These are phyloP conservation scores for Penicillium herquei DNA, from an alignment of 495 filamentous ascomycete species.

Conservation along the genomic window DNA sequence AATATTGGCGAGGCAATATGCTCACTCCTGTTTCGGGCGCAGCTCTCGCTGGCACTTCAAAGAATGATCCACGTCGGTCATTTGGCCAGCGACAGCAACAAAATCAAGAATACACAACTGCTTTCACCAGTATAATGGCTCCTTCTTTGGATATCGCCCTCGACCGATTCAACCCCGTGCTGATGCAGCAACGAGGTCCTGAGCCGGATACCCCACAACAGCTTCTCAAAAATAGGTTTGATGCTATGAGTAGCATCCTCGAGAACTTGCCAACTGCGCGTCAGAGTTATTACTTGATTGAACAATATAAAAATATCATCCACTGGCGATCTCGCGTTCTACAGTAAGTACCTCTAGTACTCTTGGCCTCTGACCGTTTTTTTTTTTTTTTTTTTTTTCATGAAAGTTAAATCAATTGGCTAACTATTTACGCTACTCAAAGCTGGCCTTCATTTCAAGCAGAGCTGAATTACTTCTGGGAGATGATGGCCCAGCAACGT, in stretches of 20 bases:
- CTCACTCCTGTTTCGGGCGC: background rate
- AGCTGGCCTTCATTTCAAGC: slow-evolving; percentile 2
- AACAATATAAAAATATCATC: slow-evolving; percentile 1
- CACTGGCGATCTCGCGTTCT: slow-evolving; percentile 1
- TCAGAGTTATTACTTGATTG: slow-evolving; percentile 1
- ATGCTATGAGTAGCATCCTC: background rate
- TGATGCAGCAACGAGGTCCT: background rate
- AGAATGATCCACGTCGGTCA: background rate
- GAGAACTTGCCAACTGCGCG: background rate
- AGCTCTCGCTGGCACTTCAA: background rate
- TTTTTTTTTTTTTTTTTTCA: no score
- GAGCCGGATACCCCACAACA: background rate
- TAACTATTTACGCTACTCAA: background rate
- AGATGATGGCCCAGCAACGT: background rate
- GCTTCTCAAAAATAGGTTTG: background rate
- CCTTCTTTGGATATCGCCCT: background rate
- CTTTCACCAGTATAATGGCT: background rate
- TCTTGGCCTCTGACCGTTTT: background rate
- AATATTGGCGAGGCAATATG: slow-evolving; percentile 3
- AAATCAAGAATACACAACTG: background rate
- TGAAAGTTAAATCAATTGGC: background rate
- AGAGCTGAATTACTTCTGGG: slow-evolving; percentile 4
- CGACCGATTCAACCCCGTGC: background rate
- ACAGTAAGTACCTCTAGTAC: background rate
- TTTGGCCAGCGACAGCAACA: background rate